Evolutionary conservation across 371 early-diverging fungal genomes (phyloP), one percentile per base, ranked within the genome.

Genomic region (Catenaria anguillulae): DNA sequence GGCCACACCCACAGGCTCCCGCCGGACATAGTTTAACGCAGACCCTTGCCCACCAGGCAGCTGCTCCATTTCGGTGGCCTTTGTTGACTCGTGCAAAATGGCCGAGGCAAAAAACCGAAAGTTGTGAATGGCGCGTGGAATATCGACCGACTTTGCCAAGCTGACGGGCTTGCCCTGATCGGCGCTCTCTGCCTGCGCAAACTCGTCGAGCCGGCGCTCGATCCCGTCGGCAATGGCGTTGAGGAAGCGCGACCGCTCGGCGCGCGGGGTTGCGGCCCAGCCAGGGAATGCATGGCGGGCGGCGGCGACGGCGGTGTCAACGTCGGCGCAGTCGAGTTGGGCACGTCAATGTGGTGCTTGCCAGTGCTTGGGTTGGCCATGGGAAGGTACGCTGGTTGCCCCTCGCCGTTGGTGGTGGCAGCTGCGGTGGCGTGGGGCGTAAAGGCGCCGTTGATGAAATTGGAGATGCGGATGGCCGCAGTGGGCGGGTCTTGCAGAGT

Each of bases 41-140:
- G 67, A 64, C n/a, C 19, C 43, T 37, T 8, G 46, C 4, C 42
- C 31, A 17, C 40, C 40, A 3, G 59, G 34, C 52, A 26, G 15
- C 45, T 31, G 26, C 55, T 55, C 21, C 2, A 58, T 48, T 31
- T 60, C 48, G 12, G 40, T 55, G 43, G 64, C 64, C 35, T 21
- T 34, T 33, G 63, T 52, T 6, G 64, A 62, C 50, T 60, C 43
- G 55, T 72, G 68, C 5, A 75, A 48, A 24, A 83, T 73, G 45
- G 65, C 64, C 10, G 72, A 66, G 17, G 88, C 84, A 75, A 84
- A 88, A 73, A 80, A 86, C 37, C 86, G 71, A 65, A 88, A 86
- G 66, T 84, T 86, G 61, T 70, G 67, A 0, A 77, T 68, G 0
- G 84, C 80, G n/a, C 82, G 66, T 19, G 85, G 82, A 35, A 88